Evolutionary conservation across 768 basidiomycete species (phyloP).

Genomic region (Xerocomus brunneocitrinus): DNA sequence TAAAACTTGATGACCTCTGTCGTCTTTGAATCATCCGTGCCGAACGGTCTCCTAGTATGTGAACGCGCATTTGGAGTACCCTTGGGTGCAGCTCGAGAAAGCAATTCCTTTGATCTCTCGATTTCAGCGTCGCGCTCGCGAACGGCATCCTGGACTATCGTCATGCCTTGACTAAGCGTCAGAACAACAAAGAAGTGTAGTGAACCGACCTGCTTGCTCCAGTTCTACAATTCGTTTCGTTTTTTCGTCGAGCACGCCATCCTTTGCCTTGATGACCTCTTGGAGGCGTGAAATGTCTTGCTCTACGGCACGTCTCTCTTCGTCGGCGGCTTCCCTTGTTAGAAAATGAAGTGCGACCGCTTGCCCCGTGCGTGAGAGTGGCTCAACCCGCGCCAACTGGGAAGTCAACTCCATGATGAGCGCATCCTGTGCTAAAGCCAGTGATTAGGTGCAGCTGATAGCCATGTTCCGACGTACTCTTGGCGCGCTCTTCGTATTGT

Average conservation of each 20-base stretch:
- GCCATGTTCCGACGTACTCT: slow-evolving; percentile 37
- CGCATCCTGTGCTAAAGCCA: slow-evolving; percentile 50
- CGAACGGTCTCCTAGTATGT: slow-evolving; percentile 33
- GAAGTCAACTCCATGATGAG: slow-evolving; percentile 44
- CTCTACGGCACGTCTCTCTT: slow-evolving; percentile 53
- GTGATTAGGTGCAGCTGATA: slow-evolving; percentile 1
- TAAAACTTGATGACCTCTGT: slow-evolving; percentile 66
- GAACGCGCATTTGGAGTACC: slow-evolving; percentile 34
- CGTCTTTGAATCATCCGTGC: slow-evolving; percentile 53
- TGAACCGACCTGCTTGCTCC: slow-evolving; percentile 43
- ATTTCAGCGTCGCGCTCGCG: slow-evolving; percentile 63
- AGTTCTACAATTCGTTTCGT: slow-evolving; percentile 45
- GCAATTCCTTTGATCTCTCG: slow-evolving; percentile 44
- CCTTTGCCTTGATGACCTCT: slow-evolving; percentile 39
- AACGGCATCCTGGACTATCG: slow-evolving; percentile 46
- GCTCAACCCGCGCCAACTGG: slow-evolving; percentile 52
- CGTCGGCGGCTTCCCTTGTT: slow-evolving; percentile 69
- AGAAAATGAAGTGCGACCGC: slow-evolving; percentile 58
- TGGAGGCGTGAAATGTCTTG: slow-evolving; percentile 45
- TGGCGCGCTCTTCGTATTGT: slow-evolving; percentile 48
- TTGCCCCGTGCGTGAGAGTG: slow-evolving; percentile 47
- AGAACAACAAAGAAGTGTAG: not conserved
- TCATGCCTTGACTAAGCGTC: slow-evolving; percentile 1
- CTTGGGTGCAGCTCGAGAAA: slow-evolving; percentile 40
- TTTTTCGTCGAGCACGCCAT: slow-evolving; percentile 38